A percentile compares a stretch with the other conserved stretches of the same genome.
Conservation (phyloP, 345 rosid genomes). For the Sisymbrium altissimum region DNA sequence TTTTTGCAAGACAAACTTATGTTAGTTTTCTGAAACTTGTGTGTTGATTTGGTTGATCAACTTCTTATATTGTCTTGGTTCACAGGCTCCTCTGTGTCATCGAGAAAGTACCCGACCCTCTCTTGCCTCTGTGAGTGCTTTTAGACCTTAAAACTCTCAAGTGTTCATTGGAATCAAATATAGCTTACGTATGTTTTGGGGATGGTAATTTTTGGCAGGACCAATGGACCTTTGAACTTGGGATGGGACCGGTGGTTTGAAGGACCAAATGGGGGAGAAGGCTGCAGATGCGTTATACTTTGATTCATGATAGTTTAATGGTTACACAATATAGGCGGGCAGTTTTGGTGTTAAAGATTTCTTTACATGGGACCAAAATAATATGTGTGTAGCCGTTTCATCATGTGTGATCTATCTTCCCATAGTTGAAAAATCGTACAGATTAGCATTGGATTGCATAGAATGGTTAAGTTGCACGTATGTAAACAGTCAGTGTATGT, state of each 20-base stretch:
- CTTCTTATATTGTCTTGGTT: constrained; percentile 1
- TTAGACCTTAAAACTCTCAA: not conserved
- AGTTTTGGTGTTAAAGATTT: not conserved
- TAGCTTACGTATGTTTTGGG: constrained; percentile 1
- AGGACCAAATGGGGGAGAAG: constrained; percentile 56
- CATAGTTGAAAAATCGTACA: not conserved
- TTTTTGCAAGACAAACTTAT: not conserved
- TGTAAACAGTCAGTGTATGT: constrained; percentile 3
- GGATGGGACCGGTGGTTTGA: constrained; percentile 82
- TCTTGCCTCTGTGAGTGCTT: constrained; percentile 54
- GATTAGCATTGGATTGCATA: constrained; percentile 14
- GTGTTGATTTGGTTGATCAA: not conserved
- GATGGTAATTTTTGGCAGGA: constrained; percentile 42
- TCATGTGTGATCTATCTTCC: not conserved
- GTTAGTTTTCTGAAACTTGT: not conserved
- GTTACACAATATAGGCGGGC: not conserved
- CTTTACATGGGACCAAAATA: not conserved
- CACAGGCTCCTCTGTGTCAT: constrained; percentile 45
- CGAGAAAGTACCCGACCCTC: constrained; percentile 50
- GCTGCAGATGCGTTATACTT: constrained; percentile 63
- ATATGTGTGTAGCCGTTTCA: not conserved
- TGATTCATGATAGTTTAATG: constrained; percentile 27
- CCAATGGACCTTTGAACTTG: constrained; percentile 53
- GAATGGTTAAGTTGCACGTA: constrained; percentile 9
- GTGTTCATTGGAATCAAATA: not conserved